Percentiles rank a stretch among this genome's conserved stretches.
These are phyloP conservation scores for Spizellomyces punctatus DNA, from an alignment of 192 early-diverging fungal genomes.

Conservation along the genomic window DNA sequence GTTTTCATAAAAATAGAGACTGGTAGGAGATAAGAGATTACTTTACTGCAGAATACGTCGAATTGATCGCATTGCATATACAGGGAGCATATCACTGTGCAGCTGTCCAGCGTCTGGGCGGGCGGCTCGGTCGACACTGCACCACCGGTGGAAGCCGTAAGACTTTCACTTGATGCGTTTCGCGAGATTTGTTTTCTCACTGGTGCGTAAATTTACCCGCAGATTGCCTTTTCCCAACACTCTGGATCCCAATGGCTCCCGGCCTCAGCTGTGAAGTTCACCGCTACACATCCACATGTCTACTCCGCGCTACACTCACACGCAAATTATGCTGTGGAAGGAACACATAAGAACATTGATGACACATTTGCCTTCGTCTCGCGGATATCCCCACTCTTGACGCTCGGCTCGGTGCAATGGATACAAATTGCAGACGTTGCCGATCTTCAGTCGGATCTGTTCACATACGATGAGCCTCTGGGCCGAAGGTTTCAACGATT, in stretches of 20 bases:
- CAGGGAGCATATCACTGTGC: conserved; percentile 38
- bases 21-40: too few species aligned
- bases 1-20: too few species aligned
- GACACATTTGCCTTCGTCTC: conserved; percentile 38
- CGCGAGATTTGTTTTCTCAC: too few species aligned
- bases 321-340: conserved; percentile 33
- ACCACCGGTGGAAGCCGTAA: conserved; percentile 8
- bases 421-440: conserved; percentile 31
- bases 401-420: conserved; percentile 29
- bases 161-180: neutral
- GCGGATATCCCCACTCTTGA: conserved; percentile 28
- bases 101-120: conserved; percentile 23
- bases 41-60: neutral
- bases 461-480: conserved; percentile 18
- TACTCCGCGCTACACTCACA: conserved; percentile 38
- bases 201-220: neutral
- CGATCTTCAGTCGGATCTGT: conserved; percentile 27
- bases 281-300: conserved; percentile 21
- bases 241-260: conserved; percentile 19
- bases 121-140: conserved; percentile 15
- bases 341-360: conserved; percentile 34
- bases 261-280: conserved; percentile 2
- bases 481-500: conserved; percentile 17
- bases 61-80: neutral
- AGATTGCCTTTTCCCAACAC: conserved; percentile 35